Base-by-base conservation (phyloP, 768 basidiomycete species). In the Leccinellum luteum region DNA sequence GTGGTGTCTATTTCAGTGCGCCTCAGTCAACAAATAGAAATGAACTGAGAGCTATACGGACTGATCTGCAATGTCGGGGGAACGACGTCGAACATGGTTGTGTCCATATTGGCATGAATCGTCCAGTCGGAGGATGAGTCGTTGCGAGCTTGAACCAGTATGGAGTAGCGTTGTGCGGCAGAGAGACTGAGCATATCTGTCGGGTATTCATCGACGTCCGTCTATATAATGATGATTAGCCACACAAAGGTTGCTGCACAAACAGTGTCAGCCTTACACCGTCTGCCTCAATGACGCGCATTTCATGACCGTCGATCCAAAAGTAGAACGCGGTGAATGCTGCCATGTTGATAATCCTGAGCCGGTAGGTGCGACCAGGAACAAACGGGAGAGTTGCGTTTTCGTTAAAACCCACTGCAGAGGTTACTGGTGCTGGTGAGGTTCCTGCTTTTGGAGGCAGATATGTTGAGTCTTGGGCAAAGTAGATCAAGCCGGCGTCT, bases 81-180 rank as follows among this genome's bases (percentile, higher is more conserved):
- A 14, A 94, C 75, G 0, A 52, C 77, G 70, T 98, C 96, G 71
- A 97, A 98, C 94, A 95, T 96, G 60, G 76, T 77, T 0, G 82
- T 82, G 68, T 95, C 92, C 84, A 98, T 92, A 77, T 94, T 91
- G 6, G 90, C 89, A 67, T 94, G 91, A 57, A 99, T 85, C 51
- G 83, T 85, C 86, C 87, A 98, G 77, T 99, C 97, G 21, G 82
- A 76, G 3, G 81, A 75, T 0, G 87, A 89, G 61, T 94, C 90
- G 72, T 95, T 95, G 49, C 89, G 84, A 10, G 96, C 95, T 12
- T 87, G 88, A 52, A 99, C 92, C 31, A 98, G 85, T 41, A 99
- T 78, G 0, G 94, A 95, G 73, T 96, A 97, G 19, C 96, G 85
- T 72, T 98, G 96, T 0, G 94, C 94, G 30, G 89, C 93, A 14